A percentile compares a stretch with the other conserved stretches of the same genome.
Evolutionary conservation across 2,329 filamentous ascomycete species (phyloP).

Genomic region (Botrytis galanthina): DNA sequence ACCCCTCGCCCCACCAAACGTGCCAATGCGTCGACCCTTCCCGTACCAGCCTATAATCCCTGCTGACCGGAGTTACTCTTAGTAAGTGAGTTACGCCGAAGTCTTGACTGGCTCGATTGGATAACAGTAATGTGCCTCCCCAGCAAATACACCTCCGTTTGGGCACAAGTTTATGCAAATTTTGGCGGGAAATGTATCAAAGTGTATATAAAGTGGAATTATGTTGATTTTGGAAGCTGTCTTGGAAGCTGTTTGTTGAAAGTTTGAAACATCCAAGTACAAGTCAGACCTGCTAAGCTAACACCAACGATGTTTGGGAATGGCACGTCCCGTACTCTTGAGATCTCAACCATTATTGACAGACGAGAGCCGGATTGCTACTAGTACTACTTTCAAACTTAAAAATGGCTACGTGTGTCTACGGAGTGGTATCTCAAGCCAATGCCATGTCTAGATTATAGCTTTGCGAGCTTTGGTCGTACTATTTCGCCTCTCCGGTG

Average conservation of each 20-base stretch:
- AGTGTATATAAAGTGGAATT: not conserved
- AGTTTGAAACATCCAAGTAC: constrained; percentile 4
- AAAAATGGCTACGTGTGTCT: not conserved
- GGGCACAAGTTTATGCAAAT: not conserved
- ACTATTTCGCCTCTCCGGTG: not conserved
- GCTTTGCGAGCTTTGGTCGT: not conserved
- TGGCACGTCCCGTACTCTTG: not conserved
- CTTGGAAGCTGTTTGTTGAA: constrained; percentile 2
- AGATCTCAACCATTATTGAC: not conserved
- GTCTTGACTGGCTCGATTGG: not conserved
- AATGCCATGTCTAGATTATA: not conserved
- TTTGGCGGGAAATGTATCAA: not conserved
- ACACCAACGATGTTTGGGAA: not conserved
- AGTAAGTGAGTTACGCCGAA: constrained; percentile 12
- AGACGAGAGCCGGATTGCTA: not conserved
- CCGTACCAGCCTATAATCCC: constrained; percentile 16
- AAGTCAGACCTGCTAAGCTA: not conserved
- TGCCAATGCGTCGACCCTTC: constrained; percentile 18
- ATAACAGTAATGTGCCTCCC: not conserved
- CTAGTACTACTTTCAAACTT: not conserved
- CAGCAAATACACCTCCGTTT: not conserved
- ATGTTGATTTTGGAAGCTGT: not conserved
- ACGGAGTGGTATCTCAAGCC: not conserved
- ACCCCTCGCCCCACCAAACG: constrained; percentile 22
- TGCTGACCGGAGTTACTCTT: constrained; percentile 11